Conservation (phyloP, 768 basidiomycete genomes). For the Psilocybe cubensis region DNA sequence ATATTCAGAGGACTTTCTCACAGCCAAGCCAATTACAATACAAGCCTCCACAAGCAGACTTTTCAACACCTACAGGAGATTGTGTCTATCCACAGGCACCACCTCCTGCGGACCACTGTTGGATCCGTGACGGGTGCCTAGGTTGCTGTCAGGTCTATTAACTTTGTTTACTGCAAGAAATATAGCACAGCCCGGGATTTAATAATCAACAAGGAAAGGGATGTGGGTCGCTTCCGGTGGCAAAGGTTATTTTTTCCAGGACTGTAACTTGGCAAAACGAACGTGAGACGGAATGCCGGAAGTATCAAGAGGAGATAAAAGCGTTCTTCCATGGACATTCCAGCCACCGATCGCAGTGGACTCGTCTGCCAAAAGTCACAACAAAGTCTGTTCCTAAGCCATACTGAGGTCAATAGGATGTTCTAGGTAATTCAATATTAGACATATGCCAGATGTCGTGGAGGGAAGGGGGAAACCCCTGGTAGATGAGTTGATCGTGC, state of each 20-base stretch:
- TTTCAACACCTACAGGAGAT: not conserved
- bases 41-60: no score
- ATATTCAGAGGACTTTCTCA: no score
- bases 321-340: not conserved
- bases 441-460: constrained; percentile 1
- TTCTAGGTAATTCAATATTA: not conserved
- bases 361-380: not conserved
- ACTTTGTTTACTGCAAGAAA: constrained; percentile 3
- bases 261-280: not conserved
- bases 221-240: constrained; percentile 10
- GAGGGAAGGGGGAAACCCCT: constrained; percentile 11
- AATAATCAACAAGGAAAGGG: constrained; percentile 3
- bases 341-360: not conserved
- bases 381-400: not conserved
- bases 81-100: not conserved
- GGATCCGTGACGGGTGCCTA: constrained; percentile 3
- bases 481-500: constrained; percentile 8
- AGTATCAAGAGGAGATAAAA: constrained; percentile 5
- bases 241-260: not conserved
- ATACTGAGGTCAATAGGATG: not conserved
- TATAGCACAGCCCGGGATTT: not conserved
- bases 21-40: no score
- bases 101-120: constrained; percentile 6
- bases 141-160: constrained; percentile 1
- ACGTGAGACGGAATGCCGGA: not conserved